These are phyloP conservation scores for Phytophthora citricola DNA, from an alignment of 352 stramenopile species.

Conservation along the genomic window DNA sequence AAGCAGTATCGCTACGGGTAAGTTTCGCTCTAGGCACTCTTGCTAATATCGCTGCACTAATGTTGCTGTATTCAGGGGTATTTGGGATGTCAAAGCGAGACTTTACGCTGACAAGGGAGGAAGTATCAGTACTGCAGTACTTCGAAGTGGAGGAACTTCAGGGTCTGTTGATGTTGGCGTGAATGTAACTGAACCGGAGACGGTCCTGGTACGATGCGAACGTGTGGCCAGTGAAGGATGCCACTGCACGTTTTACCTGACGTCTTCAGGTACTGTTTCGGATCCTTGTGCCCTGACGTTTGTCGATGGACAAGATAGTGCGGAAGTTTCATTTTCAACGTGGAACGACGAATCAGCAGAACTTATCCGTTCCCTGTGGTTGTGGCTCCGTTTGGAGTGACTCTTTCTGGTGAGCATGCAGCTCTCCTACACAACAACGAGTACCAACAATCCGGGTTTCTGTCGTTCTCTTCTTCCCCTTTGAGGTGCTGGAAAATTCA, in stretches of 20 bases:
- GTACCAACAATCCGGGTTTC: conserved; percentile 39
- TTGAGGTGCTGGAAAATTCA: conserved; percentile 42
- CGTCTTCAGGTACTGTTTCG: conserved; percentile 11
- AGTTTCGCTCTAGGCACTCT: not conserved
- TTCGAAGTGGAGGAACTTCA: conserved; percentile 44
- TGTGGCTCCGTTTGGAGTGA: conserved; percentile 23
- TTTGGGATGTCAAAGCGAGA: conserved; percentile 25
- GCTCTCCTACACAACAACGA: conserved; percentile 40
- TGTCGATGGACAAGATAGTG: conserved; percentile 48
- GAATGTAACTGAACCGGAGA: conserved; percentile 38
- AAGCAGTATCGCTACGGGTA: conserved; percentile 23
- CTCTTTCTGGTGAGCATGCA: conserved; percentile 27
- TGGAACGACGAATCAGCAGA: conserved; percentile 47
- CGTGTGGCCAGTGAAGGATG: conserved; percentile 30
- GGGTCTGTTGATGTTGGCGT: conserved; percentile 37
- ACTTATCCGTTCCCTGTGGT: conserved; percentile 27
- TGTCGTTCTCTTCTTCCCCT: conserved; percentile 38
- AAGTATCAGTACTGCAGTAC: conserved; percentile 29
- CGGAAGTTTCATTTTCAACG: conserved; percentile 42
- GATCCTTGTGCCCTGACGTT: conserved; percentile 41
- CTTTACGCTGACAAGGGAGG: conserved; percentile 27
- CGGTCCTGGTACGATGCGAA: conserved; percentile 43
- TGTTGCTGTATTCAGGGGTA: conserved; percentile 5
- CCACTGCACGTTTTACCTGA: conserved; percentile 45
- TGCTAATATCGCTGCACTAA: not conserved